phyloP scores from a whole-genome alignment of 2,329 filamentous ascomycete species.

The Diplodia sapinea region DNA sequence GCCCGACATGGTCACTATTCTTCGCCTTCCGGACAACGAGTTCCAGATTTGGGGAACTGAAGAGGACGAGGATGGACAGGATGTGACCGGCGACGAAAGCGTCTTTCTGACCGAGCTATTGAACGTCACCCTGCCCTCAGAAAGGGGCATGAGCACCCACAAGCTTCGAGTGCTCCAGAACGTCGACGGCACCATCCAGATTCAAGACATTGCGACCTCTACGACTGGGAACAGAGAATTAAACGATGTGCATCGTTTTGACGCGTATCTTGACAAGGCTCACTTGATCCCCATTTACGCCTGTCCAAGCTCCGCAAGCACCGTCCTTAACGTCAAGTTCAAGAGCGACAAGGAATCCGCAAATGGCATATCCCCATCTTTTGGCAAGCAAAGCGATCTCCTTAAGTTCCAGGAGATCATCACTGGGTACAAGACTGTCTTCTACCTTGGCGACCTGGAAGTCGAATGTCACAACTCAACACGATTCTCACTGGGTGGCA shows the following conservation, averaged over 20 bases:
- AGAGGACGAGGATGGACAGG: not conserved
- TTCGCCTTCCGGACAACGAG: slow-evolving; percentile 5
- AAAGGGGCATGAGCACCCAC: slow-evolving; percentile 11
- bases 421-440: slow-evolving; percentile 14
- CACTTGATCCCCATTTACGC: slow-evolving; percentile 17
- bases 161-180: slow-evolving; percentile 24
- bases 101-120: slow-evolving; percentile 21
- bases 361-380: slow-evolving; percentile 32
- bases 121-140: slow-evolving; percentile 1
- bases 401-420: slow-evolving; percentile 19
- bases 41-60: slow-evolving; percentile 13
- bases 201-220: slow-evolving; percentile 10
- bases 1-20: slow-evolving; percentile 17
- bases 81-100: not conserved
- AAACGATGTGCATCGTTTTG: slow-evolving; percentile 24
- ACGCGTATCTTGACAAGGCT: slow-evolving; percentile 15
- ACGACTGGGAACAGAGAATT: slow-evolving; percentile 15
- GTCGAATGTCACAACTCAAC: slow-evolving; percentile 28
- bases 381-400: slow-evolving; percentile 25
- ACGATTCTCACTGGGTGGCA: slow-evolving; percentile 17
- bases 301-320: slow-evolving; percentile 9
- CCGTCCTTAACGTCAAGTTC: slow-evolving; percentile 9
- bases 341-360: slow-evolving; percentile 26
- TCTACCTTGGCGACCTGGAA: slow-evolving; percentile 27
- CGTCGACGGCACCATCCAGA: slow-evolving; percentile 19